These are phyloP conservation scores for Pyrenochaeta sp. DNA, from an alignment of 2,329 filamentous ascomycete genomes.

Conservation along the genomic window DNA sequence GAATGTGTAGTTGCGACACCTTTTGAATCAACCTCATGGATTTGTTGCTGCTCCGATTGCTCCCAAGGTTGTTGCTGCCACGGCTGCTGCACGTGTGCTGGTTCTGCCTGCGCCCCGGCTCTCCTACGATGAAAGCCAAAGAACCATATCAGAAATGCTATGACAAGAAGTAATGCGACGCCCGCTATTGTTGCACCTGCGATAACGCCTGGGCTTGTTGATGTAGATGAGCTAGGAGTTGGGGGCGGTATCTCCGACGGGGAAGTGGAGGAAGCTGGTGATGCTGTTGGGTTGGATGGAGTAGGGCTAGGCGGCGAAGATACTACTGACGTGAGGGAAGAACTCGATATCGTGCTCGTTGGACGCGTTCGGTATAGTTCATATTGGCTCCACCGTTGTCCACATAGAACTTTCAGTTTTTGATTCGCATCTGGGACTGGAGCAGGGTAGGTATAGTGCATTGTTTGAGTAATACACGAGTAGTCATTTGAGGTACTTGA, in stretches of 20 bases:
- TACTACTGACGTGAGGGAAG: neutral
- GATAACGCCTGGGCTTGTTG: neutral
- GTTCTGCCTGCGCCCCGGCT: neutral
- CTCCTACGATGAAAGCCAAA: constrained; percentile 20
- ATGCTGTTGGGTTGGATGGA: neutral
- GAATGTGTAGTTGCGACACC: neutral
- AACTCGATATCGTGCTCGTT: neutral
- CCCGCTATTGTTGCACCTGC: neutral
- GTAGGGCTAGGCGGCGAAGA: neutral
- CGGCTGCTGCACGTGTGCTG: neutral
- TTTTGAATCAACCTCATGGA: neutral
- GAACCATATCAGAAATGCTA: constrained; percentile 1
- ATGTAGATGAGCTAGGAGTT: neutral
- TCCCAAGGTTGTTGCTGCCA: neutral
- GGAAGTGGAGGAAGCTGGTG: neutral
- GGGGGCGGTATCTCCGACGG: neutral
- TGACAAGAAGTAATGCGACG: neutral
- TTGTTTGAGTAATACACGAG: neutral
- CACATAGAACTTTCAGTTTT: neutral
- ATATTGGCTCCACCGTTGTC: neutral
- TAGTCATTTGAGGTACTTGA: neutral
- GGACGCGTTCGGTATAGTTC: neutral
- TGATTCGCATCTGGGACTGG: neutral
- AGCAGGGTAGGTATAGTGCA: neutral
- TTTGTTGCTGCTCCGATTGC: neutral